These are phyloP conservation scores for Geum urbanum DNA, from an alignment of 306 rosid species.

Conservation along the genomic window DNA sequence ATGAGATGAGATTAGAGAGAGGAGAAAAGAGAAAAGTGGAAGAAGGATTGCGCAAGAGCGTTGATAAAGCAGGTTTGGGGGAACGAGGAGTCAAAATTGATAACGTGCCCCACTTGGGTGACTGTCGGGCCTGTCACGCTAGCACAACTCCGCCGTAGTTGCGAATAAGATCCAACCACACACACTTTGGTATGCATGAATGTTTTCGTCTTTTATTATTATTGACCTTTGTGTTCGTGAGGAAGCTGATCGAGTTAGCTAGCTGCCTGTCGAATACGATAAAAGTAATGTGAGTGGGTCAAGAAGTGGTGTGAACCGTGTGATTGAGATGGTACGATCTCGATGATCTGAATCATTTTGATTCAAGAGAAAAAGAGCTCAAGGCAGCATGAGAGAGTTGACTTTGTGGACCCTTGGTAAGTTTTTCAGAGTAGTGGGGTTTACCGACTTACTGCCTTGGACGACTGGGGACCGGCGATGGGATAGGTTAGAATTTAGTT, in stretches of 20 bases:
- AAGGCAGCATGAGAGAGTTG: constrained; percentile 35
- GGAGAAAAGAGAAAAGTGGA: neutral
- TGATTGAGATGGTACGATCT: constrained; percentile 3
- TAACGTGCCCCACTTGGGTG: constrained; percentile 41
- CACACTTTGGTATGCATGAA: constrained; percentile 16
- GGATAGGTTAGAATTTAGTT: neutral
- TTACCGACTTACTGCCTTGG: neutral
- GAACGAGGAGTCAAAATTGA: constrained; percentile 48
- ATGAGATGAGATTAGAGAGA: neutral
- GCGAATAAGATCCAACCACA: constrained; percentile 34
- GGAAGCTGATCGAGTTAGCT: too few relatives aligned
- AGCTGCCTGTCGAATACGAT: neutral
- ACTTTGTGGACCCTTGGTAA: constrained; percentile 8
- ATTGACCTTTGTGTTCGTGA: neutral
- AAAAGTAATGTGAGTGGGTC: neutral
- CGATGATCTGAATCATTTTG: neutral
- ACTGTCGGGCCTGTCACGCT: constrained; percentile 50
- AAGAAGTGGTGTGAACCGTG: neutral
- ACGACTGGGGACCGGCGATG: neutral
- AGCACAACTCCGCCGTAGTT: constrained; percentile 32
- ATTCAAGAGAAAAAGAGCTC: neutral
- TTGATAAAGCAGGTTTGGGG: constrained; percentile 24
- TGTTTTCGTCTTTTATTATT: neutral
- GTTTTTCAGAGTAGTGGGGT: neutral
- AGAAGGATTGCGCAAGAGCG: neutral